Conservation (phyloP, 2,329 filamentous ascomycete genomes). For the Stemphylium beticola region DNA sequence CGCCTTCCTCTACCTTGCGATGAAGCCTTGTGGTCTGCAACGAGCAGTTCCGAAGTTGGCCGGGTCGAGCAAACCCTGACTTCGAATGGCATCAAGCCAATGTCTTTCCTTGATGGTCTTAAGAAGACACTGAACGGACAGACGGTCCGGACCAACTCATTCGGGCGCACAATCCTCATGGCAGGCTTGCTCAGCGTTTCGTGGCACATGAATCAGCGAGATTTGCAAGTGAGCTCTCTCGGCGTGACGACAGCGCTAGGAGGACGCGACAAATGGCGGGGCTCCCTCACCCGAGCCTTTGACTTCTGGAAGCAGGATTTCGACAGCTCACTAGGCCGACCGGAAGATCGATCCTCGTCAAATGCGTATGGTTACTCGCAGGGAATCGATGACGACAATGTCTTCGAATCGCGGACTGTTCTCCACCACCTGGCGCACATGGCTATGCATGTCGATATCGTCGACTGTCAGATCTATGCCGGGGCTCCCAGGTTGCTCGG, state of each 20-base stretch:
- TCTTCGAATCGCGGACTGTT: slow-evolving; percentile 87
- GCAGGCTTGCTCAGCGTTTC: slow-evolving; percentile 89
- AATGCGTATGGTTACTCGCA: slow-evolving; percentile 42
- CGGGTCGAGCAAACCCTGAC: slow-evolving; percentile 80
- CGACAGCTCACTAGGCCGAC: slow-evolving; percentile 76
- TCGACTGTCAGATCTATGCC: slow-evolving; percentile 97
- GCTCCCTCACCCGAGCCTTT: slow-evolving; percentile 83
- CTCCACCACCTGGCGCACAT: slow-evolving; percentile 95
- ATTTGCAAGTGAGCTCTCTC: slow-evolving; percentile 87
- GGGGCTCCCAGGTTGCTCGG: slow-evolving; percentile 85
- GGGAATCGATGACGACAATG: slow-evolving; percentile 65
- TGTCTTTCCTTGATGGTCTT: slow-evolving; percentile 87
- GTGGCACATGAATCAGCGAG: slow-evolving; percentile 97
- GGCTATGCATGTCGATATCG: slow-evolving; percentile 96
- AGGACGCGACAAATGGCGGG: slow-evolving; percentile 88
- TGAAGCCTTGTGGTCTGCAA: slow-evolving; percentile 89
- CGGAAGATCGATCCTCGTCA: slow-evolving; percentile 42
- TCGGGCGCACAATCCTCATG: slow-evolving; percentile 93
- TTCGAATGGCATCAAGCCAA: slow-evolving; percentile 81
- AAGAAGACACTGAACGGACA: slow-evolving; percentile 88
- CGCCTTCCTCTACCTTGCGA: slow-evolving; percentile 89
- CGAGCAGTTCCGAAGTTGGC: slow-evolving; percentile 83
- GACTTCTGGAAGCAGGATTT: slow-evolving; percentile 95
- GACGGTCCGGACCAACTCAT: slow-evolving; percentile 87
- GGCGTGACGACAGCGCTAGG: slow-evolving; percentile 81